These are phyloP conservation scores for Cryptococcus amylolentus DNA, from an alignment of 1,284 basidiomycete species.

Conservation along the genomic window DNA sequence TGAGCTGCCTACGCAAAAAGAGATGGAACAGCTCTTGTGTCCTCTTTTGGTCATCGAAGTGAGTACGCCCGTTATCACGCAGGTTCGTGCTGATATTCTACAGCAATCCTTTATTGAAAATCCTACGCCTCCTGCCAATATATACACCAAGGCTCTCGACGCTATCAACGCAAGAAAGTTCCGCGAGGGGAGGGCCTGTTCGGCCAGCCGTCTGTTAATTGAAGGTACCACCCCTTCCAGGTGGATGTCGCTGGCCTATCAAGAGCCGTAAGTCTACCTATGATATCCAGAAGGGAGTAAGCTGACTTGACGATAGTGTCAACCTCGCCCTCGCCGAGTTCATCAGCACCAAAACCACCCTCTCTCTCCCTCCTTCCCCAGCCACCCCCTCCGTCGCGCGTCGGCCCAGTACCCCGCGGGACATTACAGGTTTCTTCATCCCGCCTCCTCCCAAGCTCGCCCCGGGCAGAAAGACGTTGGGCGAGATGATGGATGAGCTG, in stretches of 20 bases:
- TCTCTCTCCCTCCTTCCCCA: slow-evolving; percentile 10
- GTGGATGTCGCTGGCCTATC: slow-evolving; percentile 21
- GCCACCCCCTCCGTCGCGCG: slow-evolving; percentile 13
- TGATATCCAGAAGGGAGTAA: not conserved
- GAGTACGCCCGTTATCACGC: not conserved
- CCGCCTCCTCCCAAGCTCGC: slow-evolving; percentile 11
- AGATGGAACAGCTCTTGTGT: slow-evolving; percentile 1
- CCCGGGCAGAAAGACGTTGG: slow-evolving; percentile 18
- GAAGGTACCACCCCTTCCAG: slow-evolving; percentile 9
- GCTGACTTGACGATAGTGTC: slow-evolving; percentile 8
- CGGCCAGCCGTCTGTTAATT: not conserved
- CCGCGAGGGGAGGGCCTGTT: not conserved
- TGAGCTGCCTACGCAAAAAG: not conserved
- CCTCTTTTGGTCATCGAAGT: slow-evolving; percentile 20
- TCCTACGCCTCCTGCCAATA: not conserved
- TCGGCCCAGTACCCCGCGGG: slow-evolving; percentile 19
- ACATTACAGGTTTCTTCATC: slow-evolving; percentile 15
- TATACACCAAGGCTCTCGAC: not conserved
- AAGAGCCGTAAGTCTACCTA: slow-evolving; percentile 19
- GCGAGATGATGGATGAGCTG: slow-evolving; percentile 17
- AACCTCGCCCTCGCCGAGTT: slow-evolving; percentile 20
- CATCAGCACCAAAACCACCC: slow-evolving; percentile 8
- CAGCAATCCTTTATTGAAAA: not conserved
- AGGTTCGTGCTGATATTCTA: no score
- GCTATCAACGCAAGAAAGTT: not conserved